Evolutionary conservation across 352 stramenopile genomes (phyloP).

Genomic region (Thraustochytrium sp.): DNA sequence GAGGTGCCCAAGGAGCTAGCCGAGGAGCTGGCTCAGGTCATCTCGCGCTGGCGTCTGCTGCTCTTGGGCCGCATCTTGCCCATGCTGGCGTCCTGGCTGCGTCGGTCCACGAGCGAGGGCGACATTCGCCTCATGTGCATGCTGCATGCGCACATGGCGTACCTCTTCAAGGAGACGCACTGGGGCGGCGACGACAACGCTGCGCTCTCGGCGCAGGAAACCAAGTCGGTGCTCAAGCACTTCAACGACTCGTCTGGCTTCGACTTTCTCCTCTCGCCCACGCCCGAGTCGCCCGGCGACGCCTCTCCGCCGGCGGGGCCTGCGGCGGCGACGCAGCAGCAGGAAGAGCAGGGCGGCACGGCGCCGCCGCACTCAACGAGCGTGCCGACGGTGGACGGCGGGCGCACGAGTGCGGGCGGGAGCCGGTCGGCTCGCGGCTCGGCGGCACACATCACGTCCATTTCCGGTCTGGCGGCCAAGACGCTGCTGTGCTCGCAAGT

Average conservation of each 20-base stretch:
- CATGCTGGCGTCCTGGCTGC: constrained; percentile 82
- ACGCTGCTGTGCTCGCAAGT: constrained; percentile 63
- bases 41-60: constrained; percentile 52
- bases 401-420: too few relatives aligned
- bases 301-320: constrained; percentile 57
- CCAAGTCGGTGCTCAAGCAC: constrained; percentile 20
- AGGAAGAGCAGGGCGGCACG: background rate
- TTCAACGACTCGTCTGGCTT: constrained; percentile 39
- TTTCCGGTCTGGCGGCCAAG: constrained; percentile 36
- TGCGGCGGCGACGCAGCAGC: background rate
- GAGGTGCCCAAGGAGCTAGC: constrained; percentile 39
- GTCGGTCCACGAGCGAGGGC: constrained; percentile 57
- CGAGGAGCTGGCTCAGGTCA: background rate
- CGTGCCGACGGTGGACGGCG: too few relatives aligned
- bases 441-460: constrained; percentile 48
- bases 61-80: constrained; percentile 70
- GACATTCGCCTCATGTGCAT: constrained; percentile 66
- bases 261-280: background rate
- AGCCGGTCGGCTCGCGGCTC: too few relatives aligned
- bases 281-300: background rate
- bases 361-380: too few relatives aligned
- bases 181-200: constrained; percentile 19
- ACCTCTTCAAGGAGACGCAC: constrained; percentile 73
- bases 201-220: background rate
- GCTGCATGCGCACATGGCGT: constrained; percentile 78